A percentile compares a stretch with the other conserved stretches of the same genome.
These are phyloP conservation scores for Phytopythium mirpurense DNA, from an alignment of 352 stramenopile genomes.

Conservation along the genomic window DNA sequence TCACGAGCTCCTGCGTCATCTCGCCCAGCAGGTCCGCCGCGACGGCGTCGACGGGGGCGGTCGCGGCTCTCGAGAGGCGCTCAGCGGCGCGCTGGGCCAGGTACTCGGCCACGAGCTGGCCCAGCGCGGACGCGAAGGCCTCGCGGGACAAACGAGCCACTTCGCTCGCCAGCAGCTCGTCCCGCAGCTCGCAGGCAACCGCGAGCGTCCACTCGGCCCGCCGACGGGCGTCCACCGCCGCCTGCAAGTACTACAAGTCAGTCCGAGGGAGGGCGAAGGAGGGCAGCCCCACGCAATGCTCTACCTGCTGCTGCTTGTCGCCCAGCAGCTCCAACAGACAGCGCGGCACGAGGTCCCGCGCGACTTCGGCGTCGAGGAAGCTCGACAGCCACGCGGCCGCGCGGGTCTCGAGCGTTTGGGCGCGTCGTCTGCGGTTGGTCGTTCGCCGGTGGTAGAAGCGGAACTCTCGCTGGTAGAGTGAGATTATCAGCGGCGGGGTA, in stretches of 20 bases:
- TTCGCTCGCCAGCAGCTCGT: constrained; percentile 9
- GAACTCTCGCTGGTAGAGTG: constrained; percentile 29
- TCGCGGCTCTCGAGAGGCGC: constrained; percentile 28
- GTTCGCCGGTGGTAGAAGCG: constrained; percentile 27
- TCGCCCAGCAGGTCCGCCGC: constrained; percentile 31
- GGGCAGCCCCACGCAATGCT: no score
- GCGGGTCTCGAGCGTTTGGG: constrained; percentile 11
- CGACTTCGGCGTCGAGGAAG: constrained; percentile 27
- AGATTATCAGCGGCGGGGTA: not conserved
- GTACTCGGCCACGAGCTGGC: constrained; percentile 34
- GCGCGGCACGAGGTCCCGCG: constrained; percentile 20
- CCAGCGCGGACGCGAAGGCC: constrained; percentile 28
- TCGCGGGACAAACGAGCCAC: constrained; percentile 21
- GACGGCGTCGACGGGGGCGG: constrained; percentile 11
- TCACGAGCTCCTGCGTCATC: constrained; percentile 24
- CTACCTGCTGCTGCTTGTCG: constrained; percentile 24
- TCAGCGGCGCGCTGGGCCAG: constrained; percentile 13
- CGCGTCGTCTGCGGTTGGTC: constrained; percentile 15
- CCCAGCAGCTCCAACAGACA: constrained; percentile 36
- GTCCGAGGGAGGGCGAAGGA: no score
- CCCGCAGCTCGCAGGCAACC: constrained; percentile 10
- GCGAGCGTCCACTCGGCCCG: constrained; percentile 15
- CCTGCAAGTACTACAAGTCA: constrained; percentile 10
- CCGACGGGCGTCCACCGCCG: constrained; percentile 10
- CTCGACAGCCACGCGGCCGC: constrained; percentile 23